A percentile compares a stretch with the other conserved stretches of the same genome.
Evolutionary conservation across 2,329 filamentous ascomycete species (phyloP).

Genomic region (Aspergillus sp.): DNA sequence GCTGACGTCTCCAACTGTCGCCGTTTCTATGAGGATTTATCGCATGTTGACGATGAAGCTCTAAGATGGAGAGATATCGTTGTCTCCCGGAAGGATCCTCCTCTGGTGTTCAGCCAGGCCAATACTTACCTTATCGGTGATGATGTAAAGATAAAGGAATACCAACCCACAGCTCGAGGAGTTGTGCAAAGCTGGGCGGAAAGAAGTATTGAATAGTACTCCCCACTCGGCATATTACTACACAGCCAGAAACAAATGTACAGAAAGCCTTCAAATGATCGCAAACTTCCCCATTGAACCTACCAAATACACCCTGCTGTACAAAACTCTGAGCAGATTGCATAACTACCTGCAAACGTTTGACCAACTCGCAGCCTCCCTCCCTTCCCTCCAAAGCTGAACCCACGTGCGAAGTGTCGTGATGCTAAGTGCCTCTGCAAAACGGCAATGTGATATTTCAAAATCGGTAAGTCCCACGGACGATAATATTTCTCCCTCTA

Average conservation of each 20-base stretch:
- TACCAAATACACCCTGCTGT: neutral
- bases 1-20: conserved; percentile 58
- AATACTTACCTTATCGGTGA: conserved; percentile 55
- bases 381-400: too few species aligned
- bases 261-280: neutral
- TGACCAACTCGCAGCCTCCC: neutral
- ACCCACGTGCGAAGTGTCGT: too few species aligned
- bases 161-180: conserved; percentile 56
- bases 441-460: too few species aligned
- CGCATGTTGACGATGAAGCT: conserved; percentile 55
- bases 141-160: conserved; percentile 56
- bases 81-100: conserved; percentile 51
- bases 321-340: neutral
- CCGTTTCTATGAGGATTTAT: conserved; percentile 60
- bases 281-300: neutral
- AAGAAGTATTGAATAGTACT: conserved; percentile 24
- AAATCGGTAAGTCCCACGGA: too few species aligned
- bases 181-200: conserved; percentile 59
- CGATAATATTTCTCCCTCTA: too few species aligned
- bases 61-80: conserved; percentile 59
- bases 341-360: conserved; percentile 7
- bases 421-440: too few species aligned
- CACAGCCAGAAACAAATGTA: neutral
- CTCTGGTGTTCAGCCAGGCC: conserved; percentile 64
- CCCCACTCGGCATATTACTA: neutral